These are phyloP conservation scores for Citrus medica DNA, from an alignment of 345 rosid species.

Conservation along the genomic window DNA sequence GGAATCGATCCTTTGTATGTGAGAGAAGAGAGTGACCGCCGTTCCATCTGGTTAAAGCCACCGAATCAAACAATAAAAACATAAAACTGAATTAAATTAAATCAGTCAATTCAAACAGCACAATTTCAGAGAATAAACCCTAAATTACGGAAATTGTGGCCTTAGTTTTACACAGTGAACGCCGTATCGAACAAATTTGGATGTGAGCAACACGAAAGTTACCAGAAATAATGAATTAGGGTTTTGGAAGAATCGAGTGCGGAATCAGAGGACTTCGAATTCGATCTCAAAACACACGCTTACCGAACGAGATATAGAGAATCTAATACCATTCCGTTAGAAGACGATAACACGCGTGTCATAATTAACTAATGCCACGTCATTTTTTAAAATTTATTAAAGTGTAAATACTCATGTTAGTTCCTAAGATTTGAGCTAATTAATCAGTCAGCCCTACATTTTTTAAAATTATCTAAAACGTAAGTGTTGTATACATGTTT, in stretches of 20 bases:
- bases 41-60: conserved; percentile 51
- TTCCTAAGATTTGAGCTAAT: too few species aligned
- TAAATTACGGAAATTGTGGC: background rate
- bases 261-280: background rate
- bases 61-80: background rate
- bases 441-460: too few species aligned
- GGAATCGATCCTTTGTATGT: conserved; percentile 63
- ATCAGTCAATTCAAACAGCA: background rate
- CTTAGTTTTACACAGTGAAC: background rate
- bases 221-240: background rate
- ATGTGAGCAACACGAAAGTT: background rate
- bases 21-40: conserved; percentile 44
- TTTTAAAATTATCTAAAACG: too few species aligned
- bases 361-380: background rate
- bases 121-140: background rate
- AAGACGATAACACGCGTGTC: background rate
- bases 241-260: background rate
- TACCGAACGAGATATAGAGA: background rate
- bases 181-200: background rate
- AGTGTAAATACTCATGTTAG: too few species aligned
- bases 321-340: background rate
- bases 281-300: background rate
- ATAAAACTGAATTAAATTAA: background rate
- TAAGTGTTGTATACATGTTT: too few species aligned
- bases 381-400: too few species aligned